These are phyloP conservation scores for Thuja plicata DNA, from an alignment of 83 land plant genomes.

Conservation along the genomic window DNA sequence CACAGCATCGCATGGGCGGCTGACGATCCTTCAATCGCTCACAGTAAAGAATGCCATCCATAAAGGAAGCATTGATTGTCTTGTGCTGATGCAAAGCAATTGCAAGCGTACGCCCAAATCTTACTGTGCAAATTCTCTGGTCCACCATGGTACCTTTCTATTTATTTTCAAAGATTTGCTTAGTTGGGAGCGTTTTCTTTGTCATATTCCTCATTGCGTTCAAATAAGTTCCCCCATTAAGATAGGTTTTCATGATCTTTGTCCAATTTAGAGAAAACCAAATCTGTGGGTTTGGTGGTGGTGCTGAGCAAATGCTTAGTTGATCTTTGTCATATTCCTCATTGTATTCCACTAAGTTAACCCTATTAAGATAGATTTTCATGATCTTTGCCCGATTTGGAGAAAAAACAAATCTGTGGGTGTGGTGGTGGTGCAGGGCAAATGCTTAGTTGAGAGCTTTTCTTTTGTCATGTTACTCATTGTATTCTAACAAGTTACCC, in stretches of 20 bases:
- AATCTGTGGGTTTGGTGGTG: background rate
- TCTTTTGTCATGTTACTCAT: no score
- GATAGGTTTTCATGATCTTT: no score
- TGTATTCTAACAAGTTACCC: no score
- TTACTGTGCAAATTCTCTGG: background rate
- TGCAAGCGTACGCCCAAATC: constrained; percentile 2
- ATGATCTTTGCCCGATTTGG: no score
- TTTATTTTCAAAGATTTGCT: background rate
- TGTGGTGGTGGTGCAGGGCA: no score
- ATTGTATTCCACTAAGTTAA: background rate
- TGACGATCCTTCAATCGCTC: background rate
- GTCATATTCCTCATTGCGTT: no score
- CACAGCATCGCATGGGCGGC: background rate
- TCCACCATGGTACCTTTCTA: background rate
- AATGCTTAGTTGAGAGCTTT: no score
- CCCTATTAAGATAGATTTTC: background rate
- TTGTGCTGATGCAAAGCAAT: background rate
- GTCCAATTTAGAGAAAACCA: no score
- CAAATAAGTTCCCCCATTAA: no score
- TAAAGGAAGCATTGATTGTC: background rate
- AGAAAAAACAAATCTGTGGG: no score
- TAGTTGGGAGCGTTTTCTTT: background rate
- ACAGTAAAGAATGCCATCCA: background rate
- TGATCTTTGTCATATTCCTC: background rate
- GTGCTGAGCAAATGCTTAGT: no score